Evolutionary conservation across 108 stramenopile species (phyloP), one percentile per base, ranked within the genome.

Genomic region (Epipyxis sp.): DNA sequence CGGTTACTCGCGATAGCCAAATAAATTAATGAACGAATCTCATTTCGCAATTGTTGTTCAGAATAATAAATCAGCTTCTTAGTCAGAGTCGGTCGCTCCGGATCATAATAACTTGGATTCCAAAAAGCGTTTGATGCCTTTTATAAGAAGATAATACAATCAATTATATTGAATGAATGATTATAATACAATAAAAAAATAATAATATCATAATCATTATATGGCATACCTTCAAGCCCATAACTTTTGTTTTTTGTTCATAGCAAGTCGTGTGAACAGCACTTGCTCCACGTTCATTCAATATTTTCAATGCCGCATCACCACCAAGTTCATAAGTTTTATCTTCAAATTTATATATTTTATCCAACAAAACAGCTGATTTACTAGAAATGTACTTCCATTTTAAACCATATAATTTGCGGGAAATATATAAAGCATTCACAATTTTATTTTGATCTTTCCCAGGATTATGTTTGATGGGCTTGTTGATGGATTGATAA

Each of bases 231-330:
- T 50, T 67, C 35, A 74, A 42, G 3, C 46, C 71, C 71, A 54
- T 29, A 3, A 74, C 35, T 57, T 74, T 74, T 6, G 71, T 42
- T 39, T 42, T 37, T 46, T 54, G 71, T 39, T 74, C 71, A 74
- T 74, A 74, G 42, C 71, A 74, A 10, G 71, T 74, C 10, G 46
- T 57, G 34, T 74, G 71, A 34, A 74, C 71, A 27, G 71, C 71
- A 37, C 61, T 32, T 35, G 34, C 61, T 10, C 34, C 61, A 35
- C 35, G 61, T 6, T 16, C 35, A 35, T 37, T 39, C 27, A 65
- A 65, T 37, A 65, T 6, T 32, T 65, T 37, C 20, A 32, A 25
- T 13, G 61, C 61, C 25, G 61, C 61, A 37, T 30, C 10, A 3
- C 71, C 71, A 6, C 71, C 71, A 35, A 74, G 34, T 74, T 74